These are phyloP conservation scores for Agrocybe chaxingu DNA, from an alignment of 768 basidiomycete species.

Conservation along the genomic window DNA sequence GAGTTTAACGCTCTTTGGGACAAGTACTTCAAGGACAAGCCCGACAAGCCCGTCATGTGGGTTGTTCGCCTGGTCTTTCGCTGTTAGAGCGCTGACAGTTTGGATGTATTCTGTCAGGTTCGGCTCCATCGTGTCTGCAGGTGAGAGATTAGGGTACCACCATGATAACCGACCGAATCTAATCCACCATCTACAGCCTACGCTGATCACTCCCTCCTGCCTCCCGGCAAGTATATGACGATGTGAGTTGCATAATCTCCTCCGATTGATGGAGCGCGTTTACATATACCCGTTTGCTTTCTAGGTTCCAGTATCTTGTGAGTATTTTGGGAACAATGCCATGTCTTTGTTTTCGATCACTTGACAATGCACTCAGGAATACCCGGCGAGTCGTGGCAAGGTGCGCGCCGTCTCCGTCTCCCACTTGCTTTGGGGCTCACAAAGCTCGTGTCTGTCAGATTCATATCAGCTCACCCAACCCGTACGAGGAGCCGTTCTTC, in stretches of 20 bases:
- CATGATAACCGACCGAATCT: background rate
- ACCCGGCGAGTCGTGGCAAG: constrained; percentile 72
- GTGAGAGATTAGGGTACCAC: constrained; percentile 19
- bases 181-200: constrained; percentile 38
- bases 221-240: constrained; percentile 69
- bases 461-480: constrained; percentile 57
- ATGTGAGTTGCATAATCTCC: constrained; percentile 36
- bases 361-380: constrained; percentile 40
- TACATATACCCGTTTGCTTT: background rate
- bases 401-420: constrained; percentile 20
- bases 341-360: background rate
- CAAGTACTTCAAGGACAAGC: constrained; percentile 75
- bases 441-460: constrained; percentile 33
- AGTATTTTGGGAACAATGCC: constrained; percentile 6
- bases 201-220: constrained; percentile 67
- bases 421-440: background rate
- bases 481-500: constrained; percentile 61
- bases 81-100: background rate
- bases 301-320: constrained; percentile 63
- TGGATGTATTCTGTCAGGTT: constrained; percentile 34
- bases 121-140: constrained; percentile 64
- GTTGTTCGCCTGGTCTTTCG: constrained; percentile 8
- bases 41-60: constrained; percentile 74
- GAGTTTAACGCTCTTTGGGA: constrained; percentile 71
- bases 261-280: background rate